These are phyloP conservation scores for Cladosporium sp. DNA, from an alignment of 2,329 filamentous ascomycete species.

Conservation along the genomic window DNA sequence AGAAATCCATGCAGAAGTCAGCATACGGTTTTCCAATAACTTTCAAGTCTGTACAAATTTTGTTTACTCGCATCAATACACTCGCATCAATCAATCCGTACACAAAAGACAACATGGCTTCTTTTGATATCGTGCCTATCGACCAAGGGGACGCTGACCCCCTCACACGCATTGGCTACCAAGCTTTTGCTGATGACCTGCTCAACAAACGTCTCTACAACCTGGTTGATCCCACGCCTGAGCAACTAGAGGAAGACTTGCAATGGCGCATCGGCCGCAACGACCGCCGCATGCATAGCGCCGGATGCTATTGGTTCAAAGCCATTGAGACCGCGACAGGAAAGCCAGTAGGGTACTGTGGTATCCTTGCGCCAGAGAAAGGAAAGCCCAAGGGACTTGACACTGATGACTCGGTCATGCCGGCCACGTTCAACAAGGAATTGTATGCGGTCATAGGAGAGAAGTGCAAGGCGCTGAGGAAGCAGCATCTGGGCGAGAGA, in stretches of 20 bases:
- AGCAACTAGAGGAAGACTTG: not conserved
- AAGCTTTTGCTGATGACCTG: conserved; percentile 11
- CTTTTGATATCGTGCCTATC: conserved; percentile 5
- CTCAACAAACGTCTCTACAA: conserved; percentile 13
- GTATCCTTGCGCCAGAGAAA: conserved; percentile 8
- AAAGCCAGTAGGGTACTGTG: conserved; percentile 7
- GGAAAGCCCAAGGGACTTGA: not conserved
- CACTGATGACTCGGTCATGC: not conserved
- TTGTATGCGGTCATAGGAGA: not conserved
- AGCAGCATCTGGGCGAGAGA: conserved; percentile 10
- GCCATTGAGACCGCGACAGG: conserved; percentile 12
- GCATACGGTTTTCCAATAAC: not conserved
- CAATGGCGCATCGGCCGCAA: conserved; percentile 14
- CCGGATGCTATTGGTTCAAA: conserved; percentile 12
- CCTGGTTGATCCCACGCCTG: not conserved
- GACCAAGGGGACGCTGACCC: not conserved
- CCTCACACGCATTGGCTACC: conserved; percentile 7
- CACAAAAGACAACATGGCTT: not conserved
- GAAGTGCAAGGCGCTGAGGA: not conserved
- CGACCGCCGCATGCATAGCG: not conserved
- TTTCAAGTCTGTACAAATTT: not conserved
- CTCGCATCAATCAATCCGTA: not conserved
- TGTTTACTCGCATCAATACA: not conserved
- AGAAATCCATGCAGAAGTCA: not conserved
- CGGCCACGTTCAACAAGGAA: not conserved